phyloP scores from a whole-genome alignment of 345 rosid genomes.

The Syzygium aqueum region DNA sequence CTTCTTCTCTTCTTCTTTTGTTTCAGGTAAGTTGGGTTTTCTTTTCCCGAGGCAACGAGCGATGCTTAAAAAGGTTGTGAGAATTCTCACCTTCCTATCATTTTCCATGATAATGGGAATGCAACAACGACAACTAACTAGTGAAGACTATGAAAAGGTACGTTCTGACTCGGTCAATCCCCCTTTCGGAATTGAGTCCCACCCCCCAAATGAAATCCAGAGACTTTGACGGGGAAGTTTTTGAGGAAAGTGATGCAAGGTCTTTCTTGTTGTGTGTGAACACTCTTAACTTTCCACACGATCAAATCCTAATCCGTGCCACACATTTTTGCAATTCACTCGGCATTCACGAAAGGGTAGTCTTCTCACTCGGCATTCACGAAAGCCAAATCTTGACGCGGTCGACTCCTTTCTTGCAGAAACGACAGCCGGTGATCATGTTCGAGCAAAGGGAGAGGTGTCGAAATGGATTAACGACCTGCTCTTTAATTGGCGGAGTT shows the following conservation, averaged over 20 bases:
- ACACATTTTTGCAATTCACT: background rate
- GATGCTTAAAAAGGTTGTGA: background rate
- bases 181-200: background rate
- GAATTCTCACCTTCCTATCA: background rate
- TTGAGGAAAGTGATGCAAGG: background rate
- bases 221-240: background rate
- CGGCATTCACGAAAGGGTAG: too few relatives aligned
- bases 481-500: too few relatives aligned
- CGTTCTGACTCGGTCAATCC: background rate
- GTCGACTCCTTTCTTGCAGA: background rate
- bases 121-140: background rate
- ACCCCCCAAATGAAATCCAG: background rate
- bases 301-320: background rate
- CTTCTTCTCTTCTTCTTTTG: background rate
- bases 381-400: background rate
- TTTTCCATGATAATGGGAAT: background rate
- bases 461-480: too few relatives aligned
- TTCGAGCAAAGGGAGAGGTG: too few relatives aligned
- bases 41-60: background rate
- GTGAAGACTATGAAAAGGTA: background rate
- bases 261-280: background rate
- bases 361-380: too few relatives aligned
- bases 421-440: background rate
- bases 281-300: background rate
- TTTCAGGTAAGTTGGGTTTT: background rate